Base-by-base conservation (phyloP, 129 eudicot genomes). In the Flaveria robusta region DNA sequence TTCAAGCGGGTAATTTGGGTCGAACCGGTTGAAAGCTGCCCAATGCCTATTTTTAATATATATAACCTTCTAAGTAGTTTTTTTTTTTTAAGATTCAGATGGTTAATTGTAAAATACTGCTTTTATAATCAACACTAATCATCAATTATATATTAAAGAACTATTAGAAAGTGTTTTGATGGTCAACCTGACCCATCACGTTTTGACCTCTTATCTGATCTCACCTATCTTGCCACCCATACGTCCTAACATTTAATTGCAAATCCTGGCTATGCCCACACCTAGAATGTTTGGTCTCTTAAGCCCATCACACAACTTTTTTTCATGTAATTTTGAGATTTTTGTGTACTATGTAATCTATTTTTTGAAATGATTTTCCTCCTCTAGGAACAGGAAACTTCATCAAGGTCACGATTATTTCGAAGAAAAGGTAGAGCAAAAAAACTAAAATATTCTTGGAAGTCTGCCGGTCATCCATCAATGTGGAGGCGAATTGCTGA, bases 391-490 rank as follows among this genome's bases (percentile, higher is more conserved):
- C 70, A 59, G 34, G 96, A 89, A 47, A 55, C 75, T 39, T 73
- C 79, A 45, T 74, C 81, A 49, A 87, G 96, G 84, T 84, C 99
- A 49, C 83, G 96, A 55, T 66, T 91, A 83, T 74, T 87, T 83
- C 94, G 99, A 63, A 89, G 85, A 73, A 91, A 94, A 78, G 99
- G 99, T 11, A 87, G 85, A 73, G 64, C 91, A 41, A 82, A 90
- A 62, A 95, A 87, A 84, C 85, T 87, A 24, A 95, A 91, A 62
- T 89, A 90, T 85, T 89, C 99, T 20, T 83, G 90, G 87, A 95
- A 95, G 74, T 91, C 98, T 75, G 90, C 96, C 54, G 97, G 96
- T 59, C 98, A 87, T 83, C 97, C 97, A n/a, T 87, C 96, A 37
- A 79, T 88, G 68, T 91, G 90, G 99, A 95, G 91, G 89, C 88